These are phyloP conservation scores for Prunus mira DNA, from an alignment of 306 rosid genomes.

Conservation along the genomic window DNA sequence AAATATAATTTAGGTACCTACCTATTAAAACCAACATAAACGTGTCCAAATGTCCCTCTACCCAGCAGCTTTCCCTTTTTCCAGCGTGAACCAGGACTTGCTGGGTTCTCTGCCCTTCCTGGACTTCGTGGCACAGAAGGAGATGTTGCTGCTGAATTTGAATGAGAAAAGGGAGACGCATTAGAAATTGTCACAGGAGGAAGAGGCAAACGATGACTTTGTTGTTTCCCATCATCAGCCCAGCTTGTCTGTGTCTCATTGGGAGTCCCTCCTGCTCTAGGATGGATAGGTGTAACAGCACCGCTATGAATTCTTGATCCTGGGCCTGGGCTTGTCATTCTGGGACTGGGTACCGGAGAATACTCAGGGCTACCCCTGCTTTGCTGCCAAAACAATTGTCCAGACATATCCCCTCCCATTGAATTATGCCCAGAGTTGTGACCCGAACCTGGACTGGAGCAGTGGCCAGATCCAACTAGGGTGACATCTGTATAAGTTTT, in stretches of 20 bases:
- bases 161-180: constrained; percentile 72
- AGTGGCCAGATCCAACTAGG: constrained; percentile 78
- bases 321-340: constrained; percentile 78
- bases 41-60: constrained; percentile 97
- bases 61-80: constrained; percentile 95
- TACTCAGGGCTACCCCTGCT: constrained; percentile 70
- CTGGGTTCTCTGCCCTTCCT: constrained; percentile 87
- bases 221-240: constrained; percentile 82
- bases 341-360: constrained; percentile 62
- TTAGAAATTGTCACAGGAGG: constrained; percentile 72
- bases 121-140: constrained; percentile 99
- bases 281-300: constrained; percentile 97
- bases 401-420: constrained; percentile 96
- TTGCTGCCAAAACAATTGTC: constrained; percentile 63
- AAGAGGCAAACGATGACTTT: constrained; percentile 94
- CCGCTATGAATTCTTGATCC: constrained; percentile 99
- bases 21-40: constrained; percentile 94
- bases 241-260: constrained; percentile 66
- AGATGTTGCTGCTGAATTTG: constrained; percentile 94
- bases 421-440: constrained; percentile 98
- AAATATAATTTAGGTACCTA: constrained; percentile 24
- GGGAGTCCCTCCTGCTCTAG: constrained; percentile 73
- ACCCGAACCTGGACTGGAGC: constrained; percentile 99
- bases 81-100: constrained; percentile 91
- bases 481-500: constrained; percentile 49